Base-by-base conservation (phyloP, 805 yeast genomes). In the Candida mattraensis region DNA sequence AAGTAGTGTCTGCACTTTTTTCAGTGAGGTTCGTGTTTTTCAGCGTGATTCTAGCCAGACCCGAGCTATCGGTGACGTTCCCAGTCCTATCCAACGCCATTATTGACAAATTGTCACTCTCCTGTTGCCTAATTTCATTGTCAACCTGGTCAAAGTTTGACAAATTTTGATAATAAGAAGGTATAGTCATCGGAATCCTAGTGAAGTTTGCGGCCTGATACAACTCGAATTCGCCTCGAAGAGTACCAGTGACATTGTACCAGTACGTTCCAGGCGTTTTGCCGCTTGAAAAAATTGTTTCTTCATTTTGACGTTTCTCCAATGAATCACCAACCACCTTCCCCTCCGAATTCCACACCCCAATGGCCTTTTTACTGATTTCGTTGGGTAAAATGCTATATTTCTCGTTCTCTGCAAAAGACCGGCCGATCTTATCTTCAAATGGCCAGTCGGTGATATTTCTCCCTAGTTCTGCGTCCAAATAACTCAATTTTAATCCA, bases 401-500 rank as follows among this genome's bases (percentile, higher is more conserved):
- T 15, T 68, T 53, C 48, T 83, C 75, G 41, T 67, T 64, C 41
- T 76, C 79, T 16, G 50, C 30, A 61, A 78, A 75, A 3, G 67
- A 58, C 5, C 60, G 49, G 6, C 56, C 56, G 1, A 18, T 19
- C 5, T 47, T 43, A 35, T 57, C 51, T 7, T 42, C 76, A 17
- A 80, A 56, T 0, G 89, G 89, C 73, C 80, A 81, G 0, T 76
- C 68, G 41, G 71, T 68, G 1, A 60, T 64, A 18, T 66, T 66
- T 31, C 69, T 60, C 9, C 73, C 72, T 5, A 63, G 55, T 2
- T 70, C 14, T 11, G 67, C 70, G 57, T 83, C 94, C 7, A 68
- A 64, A 48, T 84, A 86, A 19, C 87, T 76, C 21, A 81, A 58
- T 48, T 68, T 70, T 39, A 81, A 75, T 3, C 96, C 96, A 0